Evolutionary conservation across 352 stramenopile genomes (phyloP).

Genomic region (Phytophthora nicotianae): DNA sequence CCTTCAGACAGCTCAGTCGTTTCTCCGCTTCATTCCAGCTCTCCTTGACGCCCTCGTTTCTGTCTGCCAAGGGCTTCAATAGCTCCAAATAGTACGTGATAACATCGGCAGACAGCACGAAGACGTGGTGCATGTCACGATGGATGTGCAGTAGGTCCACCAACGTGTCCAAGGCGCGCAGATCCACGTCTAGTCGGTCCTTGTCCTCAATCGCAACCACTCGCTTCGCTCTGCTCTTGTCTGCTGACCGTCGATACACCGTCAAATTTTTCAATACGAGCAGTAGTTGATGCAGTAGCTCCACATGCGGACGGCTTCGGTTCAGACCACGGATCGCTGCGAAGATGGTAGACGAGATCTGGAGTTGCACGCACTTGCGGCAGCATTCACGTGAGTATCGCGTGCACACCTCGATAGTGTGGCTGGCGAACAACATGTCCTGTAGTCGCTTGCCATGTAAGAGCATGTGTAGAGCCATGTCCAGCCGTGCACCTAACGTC

Average conservation of each 20-base stretch:
- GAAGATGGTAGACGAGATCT: constrained; percentile 92
- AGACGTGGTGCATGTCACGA: constrained; percentile 88
- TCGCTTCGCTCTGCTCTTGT: constrained; percentile 41
- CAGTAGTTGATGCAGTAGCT: constrained; percentile 91
- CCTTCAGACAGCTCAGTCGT: constrained; percentile 51
- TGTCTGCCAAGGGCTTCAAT: constrained; percentile 30
- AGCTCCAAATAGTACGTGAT: constrained; percentile 63
- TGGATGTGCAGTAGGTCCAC: constrained; percentile 96
- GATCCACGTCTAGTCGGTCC: constrained; percentile 49
- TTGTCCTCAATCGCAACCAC: constrained; percentile 39
- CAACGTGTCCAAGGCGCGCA: constrained; percentile 84
- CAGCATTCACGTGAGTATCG: constrained; percentile 91
- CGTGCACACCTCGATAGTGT: constrained; percentile 93
- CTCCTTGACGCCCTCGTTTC: constrained; percentile 27
- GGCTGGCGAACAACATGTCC: constrained; percentile 93
- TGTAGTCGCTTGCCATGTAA: constrained; percentile 85
- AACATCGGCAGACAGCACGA: constrained; percentile 65
- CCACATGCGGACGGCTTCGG: constrained; percentile 93
- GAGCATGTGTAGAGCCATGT: constrained; percentile 78
- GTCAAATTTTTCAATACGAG: constrained; percentile 90
- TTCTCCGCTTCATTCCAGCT: constrained; percentile 64
- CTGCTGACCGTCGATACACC: constrained; percentile 54
- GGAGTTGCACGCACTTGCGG: constrained; percentile 83
- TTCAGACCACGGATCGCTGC: constrained; percentile 93
- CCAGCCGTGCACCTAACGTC: constrained; percentile 62